Evolutionary conservation across 768 basidiomycete species (phyloP), one percentile per base, ranked within the genome.

Genomic region (Fomitopsis pulvina): DNA sequence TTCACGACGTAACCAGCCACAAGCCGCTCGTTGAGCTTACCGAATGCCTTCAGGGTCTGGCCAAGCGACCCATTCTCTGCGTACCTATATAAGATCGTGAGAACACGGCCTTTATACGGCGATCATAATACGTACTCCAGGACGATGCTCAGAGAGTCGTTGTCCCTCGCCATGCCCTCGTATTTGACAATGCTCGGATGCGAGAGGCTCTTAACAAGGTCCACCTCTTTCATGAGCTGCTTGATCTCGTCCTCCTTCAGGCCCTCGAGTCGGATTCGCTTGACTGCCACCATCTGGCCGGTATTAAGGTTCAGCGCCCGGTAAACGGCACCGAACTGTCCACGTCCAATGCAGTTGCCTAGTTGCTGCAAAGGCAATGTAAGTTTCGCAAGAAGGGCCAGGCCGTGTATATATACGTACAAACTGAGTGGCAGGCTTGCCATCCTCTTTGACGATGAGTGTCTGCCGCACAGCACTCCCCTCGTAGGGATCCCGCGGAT

Each of bases 271-370:
- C 86, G 75, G 59, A 99, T 95, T 26, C 92, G 84, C 71, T 99
- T 99, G 45, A 98, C 92, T n/a, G 95, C 95, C n/a, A 95, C 93
- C 81, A 91, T 95, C 66, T 95, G 90, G 14, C 95, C 95, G 1
- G 87, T 93, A 54, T 87, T 86, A 65, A 97, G 70, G 65, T 99
- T 94, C 51, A 99, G 74, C 11, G 95, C 94, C 12, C 92, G 82
- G 66, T 95, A 97, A 5, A 98, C 95, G 8, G 92, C 81, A 25
- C 95, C 95, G 66, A 97, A 98, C 70, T 98, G 95, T 7, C 95
- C 95, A 43, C 89, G 83, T 2, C 95, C 95, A 55, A 99, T 95
- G 64, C 92, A 94, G 67, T 96, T 94, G 26, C 95, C 95, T 18
- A 99, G 76, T 93, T 95, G 92, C 95, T 97, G 62, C 57, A 48